phyloP scores from a whole-genome alignment of 257 asterid genomes.

The Verbena officinalis region DNA sequence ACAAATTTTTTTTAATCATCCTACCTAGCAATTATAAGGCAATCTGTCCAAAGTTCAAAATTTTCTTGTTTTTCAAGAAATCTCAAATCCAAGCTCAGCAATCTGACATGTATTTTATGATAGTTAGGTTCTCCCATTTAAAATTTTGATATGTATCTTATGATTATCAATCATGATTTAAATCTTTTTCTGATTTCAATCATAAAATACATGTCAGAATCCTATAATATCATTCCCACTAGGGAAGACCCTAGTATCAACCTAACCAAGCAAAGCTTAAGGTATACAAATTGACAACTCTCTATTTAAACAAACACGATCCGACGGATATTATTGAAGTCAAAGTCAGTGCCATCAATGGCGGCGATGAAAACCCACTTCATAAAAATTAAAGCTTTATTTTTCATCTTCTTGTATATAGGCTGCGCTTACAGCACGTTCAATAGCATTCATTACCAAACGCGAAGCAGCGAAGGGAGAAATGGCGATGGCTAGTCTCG shows the following conservation, averaged over 20 bases:
- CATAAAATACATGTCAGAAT: too few species aligned
- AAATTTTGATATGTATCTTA: too few species aligned
- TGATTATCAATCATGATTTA: too few species aligned
- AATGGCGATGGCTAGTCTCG: conserved; percentile 63
- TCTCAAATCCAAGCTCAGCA: too few species aligned
- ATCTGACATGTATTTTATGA: too few species aligned
- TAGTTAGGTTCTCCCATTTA: too few species aligned
- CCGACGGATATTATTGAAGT: conserved; percentile 12
- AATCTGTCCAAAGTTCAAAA: too few species aligned
- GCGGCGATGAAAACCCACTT: conserved; percentile 8
- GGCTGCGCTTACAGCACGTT: conserved; percentile 12
- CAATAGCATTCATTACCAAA: not conserved
- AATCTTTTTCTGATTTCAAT: too few species aligned
- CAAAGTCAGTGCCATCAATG: conserved; percentile 21
- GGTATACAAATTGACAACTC: not conserved
- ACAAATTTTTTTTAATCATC: not conserved
- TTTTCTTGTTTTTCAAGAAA: too few species aligned
- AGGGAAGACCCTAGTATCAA: too few species aligned
- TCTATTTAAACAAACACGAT: not conserved
- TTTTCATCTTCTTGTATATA: not conserved
- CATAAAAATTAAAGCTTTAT: not conserved
- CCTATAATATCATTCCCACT: too few species aligned
- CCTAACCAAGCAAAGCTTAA: not conserved
- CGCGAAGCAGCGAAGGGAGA: not conserved
- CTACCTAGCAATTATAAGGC: too few species aligned